These are phyloP conservation scores for Yamadazyma triangularis DNA, from an alignment of 1,139 yeast genomes.

Conservation along the genomic window DNA sequence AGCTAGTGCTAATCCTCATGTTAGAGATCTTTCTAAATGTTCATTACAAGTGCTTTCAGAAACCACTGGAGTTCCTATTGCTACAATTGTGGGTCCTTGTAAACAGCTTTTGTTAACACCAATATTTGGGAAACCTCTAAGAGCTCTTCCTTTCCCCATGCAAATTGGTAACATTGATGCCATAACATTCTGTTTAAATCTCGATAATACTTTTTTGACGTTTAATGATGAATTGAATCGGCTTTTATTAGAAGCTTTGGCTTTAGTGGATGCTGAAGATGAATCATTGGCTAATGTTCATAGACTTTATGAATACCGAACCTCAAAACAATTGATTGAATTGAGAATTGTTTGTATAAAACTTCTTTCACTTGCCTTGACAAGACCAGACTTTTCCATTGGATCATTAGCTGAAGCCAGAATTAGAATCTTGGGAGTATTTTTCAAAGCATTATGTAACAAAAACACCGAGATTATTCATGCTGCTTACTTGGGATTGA, in stretches of 20 bases:
- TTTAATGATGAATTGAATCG: constrained; percentile 88
- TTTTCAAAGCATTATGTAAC: constrained; percentile 88
- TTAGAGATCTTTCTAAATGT: constrained; percentile 76
- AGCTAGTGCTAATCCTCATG: constrained; percentile 81
- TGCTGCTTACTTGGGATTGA: constrained; percentile 88
- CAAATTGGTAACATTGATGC: constrained; percentile 98
- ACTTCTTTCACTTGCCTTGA: constrained; percentile 75
- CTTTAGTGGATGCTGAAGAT: constrained; percentile 96
- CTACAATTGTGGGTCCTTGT: constrained; percentile 76
- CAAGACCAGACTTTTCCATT: constrained; percentile 72
- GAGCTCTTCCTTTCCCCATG: constrained; percentile 98
- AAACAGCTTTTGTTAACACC: constrained; percentile 82
- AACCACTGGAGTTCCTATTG: constrained; percentile 63
- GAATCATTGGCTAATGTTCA: constrained; percentile 88
- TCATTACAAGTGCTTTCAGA: constrained; percentile 67
- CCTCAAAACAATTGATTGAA: constrained; percentile 82
- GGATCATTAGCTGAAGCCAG: constrained; percentile 81
- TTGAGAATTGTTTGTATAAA: constrained; percentile 86
- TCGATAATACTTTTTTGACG: constrained; percentile 76
- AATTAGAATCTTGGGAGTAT: constrained; percentile 83
- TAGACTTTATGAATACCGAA: constrained; percentile 78
- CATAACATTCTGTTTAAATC: constrained; percentile 78
- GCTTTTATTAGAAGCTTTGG: constrained; percentile 82
- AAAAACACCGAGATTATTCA: constrained; percentile 83
- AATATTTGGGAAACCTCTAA: constrained; percentile 90